Evolutionary conservation across 805 yeast species (phyloP).

Genomic region (Starmerella stellata): DNA sequence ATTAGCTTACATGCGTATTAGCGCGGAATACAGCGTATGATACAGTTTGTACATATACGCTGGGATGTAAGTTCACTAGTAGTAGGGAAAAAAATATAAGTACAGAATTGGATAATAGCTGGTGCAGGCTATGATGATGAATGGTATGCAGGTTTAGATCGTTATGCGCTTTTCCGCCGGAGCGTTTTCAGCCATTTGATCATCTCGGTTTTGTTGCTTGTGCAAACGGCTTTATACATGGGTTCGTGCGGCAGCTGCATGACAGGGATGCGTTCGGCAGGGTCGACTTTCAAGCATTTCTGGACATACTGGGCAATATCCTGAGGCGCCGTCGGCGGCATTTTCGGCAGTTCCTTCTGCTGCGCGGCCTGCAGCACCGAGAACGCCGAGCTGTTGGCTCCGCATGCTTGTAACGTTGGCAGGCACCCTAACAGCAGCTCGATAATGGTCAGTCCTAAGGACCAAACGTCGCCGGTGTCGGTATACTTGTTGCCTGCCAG

Average conservation of each 20-base stretch:
- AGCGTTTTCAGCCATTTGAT: background rate
- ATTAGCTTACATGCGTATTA: no score
- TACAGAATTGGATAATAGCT: no score
- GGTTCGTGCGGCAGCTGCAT: background rate
- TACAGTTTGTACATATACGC: no score
- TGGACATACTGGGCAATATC: background rate
- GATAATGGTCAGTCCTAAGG: conserved; percentile 73
- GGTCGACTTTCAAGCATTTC: background rate
- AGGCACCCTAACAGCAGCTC: conserved; percentile 75
- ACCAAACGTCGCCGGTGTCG: conserved; percentile 95
- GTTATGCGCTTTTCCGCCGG: background rate
- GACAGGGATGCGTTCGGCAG: background rate
- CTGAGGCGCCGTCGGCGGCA: background rate
- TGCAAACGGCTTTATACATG: background rate
- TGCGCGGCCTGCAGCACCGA: background rate
- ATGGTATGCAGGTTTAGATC: no score
- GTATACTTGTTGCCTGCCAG: conserved; percentile 89
- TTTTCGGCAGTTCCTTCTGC: background rate
- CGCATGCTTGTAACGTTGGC: conserved; percentile 34
- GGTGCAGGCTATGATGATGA: no score
- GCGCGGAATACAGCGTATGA: no score
- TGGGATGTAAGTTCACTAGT: no score
- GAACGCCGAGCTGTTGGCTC: background rate
- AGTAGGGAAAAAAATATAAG: no score
- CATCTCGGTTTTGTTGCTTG: background rate